Evolutionary conservation across 441 rosid species (phyloP), one percentile per base, ranked within the genome.

Genomic region (Populus hybrid): DNA sequence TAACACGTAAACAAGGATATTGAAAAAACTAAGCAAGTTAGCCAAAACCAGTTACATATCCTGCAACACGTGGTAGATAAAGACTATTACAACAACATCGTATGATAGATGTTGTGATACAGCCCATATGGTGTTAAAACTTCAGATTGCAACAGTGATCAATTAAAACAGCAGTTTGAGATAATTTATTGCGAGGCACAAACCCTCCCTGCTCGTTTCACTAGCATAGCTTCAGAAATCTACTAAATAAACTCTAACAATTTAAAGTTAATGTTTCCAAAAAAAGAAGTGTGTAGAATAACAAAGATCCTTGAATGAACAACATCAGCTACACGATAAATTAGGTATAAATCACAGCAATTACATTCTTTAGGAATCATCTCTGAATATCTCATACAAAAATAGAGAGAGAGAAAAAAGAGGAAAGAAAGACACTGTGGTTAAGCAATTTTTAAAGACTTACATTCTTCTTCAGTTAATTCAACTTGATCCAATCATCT

Each of bases 1-100:
- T 97, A 74, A 94, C 80, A 75, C 40, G 76, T 65, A 65, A 77
- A 65, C 10, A 21, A 1, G 18, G 20, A 18, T 76, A 54, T 2
- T 6, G 16, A 26, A 93, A 30, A 66, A 38, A 69, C 42, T 65
- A 9, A 72, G 34, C 74, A 23, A 42, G 70, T 34, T 63, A 50
- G 8, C 21, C 30, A 26, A 18, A 12, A 32, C 34, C 64, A 72
- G 20, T 46, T 8, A 42, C 54, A 18, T 30, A 11, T 59, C 76
- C 21, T n/a, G 50, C 46, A 16, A 40, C 8, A 20, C 11, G 8
- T 20, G 28, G 14, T 18, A 61, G 68, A 73, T 54, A n/a, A n/a
- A 14, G 40, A 64, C n/a, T n/a, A n/a, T n/a, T n/a, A 50, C 59
- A 16, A 50, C n/a, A 50, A 1, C 59, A 50, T 50, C 20, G 59